These are phyloP conservation scores for Zasmidium angulare DNA, from an alignment of 2,329 filamentous ascomycete genomes.

Conservation along the genomic window DNA sequence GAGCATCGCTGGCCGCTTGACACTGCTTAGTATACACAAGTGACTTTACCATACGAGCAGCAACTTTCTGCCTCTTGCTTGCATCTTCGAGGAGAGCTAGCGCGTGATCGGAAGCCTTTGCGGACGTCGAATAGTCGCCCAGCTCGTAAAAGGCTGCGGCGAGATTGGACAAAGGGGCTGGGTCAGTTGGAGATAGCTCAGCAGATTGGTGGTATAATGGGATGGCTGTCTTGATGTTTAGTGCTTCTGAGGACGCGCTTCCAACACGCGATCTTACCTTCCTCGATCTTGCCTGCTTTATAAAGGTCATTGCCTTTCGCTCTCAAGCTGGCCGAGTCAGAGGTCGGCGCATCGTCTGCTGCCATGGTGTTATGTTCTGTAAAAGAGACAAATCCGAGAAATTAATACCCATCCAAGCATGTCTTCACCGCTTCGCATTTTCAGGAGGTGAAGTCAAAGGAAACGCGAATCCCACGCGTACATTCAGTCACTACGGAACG, in stretches of 20 bases:
- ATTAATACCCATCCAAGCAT: too few species aligned
- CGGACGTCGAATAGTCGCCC: slow-evolving; percentile 13
- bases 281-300: slow-evolving; percentile 17
- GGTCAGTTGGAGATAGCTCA: slow-evolving; percentile 12
- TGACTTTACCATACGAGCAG: slow-evolving; percentile 10
- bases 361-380: not conserved
- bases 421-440: too few species aligned
- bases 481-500: too few species aligned
- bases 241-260: too few species aligned
- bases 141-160: slow-evolving; percentile 19
- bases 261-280: slow-evolving; percentile 3
- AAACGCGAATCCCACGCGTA: too few species aligned
- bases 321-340: not conserved
- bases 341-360: not conserved
- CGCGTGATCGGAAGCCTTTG: slow-evolving; percentile 8
- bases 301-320: slow-evolving; percentile 20
- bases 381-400: too few species aligned
- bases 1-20: not conserved
- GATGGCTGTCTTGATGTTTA: slow-evolving; percentile 11
- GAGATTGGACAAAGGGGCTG: slow-evolving; percentile 20
- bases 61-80: slow-evolving; percentile 15
- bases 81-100: slow-evolving; percentile 11
- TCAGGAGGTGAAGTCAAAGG: too few species aligned
- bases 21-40: slow-evolving; percentile 1
- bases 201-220: slow-evolving; percentile 14